phyloP scores from a whole-genome alignment of 306 rosid species.

The Aeschynomene evenia region DNA sequence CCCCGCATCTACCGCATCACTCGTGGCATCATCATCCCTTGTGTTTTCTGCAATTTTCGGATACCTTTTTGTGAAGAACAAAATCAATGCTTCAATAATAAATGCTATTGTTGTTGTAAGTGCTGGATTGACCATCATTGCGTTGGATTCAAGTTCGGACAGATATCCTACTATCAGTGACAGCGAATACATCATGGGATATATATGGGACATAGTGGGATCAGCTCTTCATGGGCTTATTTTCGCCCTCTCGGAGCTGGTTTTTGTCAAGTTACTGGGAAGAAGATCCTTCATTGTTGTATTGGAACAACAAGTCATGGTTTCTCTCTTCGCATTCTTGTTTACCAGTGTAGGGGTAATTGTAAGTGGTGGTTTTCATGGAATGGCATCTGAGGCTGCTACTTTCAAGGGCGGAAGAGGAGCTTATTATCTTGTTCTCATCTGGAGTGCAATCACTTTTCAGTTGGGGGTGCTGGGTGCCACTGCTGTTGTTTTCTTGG shows the following conservation, averaged over 20 bases:
- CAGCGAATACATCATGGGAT: conserved; percentile 70
- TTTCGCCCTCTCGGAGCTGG: conserved; percentile 81
- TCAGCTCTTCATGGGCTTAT: conserved; percentile 96
- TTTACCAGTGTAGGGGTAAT: conserved; percentile 72
- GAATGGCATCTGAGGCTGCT: conserved; percentile 59
- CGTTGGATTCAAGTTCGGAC: conserved; percentile 85
- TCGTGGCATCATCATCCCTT: conserved; percentile 81
- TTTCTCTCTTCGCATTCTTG: conserved; percentile 62
- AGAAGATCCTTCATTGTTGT: conserved; percentile 84
- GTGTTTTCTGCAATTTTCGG: conserved; percentile 80
- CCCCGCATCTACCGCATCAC: conserved; percentile 92
- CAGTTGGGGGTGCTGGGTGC: conserved; percentile 81
- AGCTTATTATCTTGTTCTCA: conserved; percentile 63
- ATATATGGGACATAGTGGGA: conserved; percentile 79
- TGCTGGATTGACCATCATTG: conserved; percentile 72
- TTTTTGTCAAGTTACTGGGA: conserved; percentile 64
- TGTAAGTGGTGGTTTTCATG: conserved; percentile 57
- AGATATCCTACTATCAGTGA: conserved; percentile 49
- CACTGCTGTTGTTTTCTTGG: conserved; percentile 77
- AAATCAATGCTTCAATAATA: conserved; percentile 60
- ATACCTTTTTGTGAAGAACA: conserved; percentile 72
- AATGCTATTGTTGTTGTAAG: conserved; percentile 71
- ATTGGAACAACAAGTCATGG: conserved; percentile 91
- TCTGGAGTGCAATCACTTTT: conserved; percentile 75
- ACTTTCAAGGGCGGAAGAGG: conserved; percentile 63